A percentile compares a stretch with the other conserved stretches of the same genome.
Conservation (phyloP, 345 rosid genomes). For the Brassica juncea region DNA sequence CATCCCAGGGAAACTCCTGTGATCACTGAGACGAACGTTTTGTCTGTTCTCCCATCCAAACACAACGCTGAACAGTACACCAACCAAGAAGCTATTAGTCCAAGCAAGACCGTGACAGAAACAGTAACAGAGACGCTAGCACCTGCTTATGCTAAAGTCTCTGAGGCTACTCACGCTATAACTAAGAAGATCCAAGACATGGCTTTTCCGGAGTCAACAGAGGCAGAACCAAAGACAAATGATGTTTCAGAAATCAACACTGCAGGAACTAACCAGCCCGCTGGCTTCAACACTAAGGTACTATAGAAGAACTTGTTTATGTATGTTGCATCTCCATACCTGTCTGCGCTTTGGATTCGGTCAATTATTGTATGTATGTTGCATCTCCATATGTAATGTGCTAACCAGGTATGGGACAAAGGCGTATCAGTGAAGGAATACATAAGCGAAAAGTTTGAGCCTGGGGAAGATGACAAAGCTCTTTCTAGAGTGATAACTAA, state of each 20-base stretch:
- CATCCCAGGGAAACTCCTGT: constrained; percentile 51
- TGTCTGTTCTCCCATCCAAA: constrained; percentile 41
- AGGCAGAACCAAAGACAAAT: constrained; percentile 15
- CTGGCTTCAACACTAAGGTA: constrained; percentile 26
- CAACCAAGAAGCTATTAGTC: constrained; percentile 22
- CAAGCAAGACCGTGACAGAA: constrained; percentile 45
- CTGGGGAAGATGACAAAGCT: constrained; percentile 79
- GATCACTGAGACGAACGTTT: constrained; percentile 48
- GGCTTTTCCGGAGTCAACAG: constrained; percentile 35
- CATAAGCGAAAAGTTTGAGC: constrained; percentile 61
- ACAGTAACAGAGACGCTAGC: constrained; percentile 48
- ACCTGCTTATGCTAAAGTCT: constrained; percentile 51
- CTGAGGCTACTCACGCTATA: constrained; percentile 50
- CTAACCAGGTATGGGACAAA: constrained; percentile 49
- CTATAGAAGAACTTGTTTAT: not conserved
- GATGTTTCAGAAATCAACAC: constrained; percentile 33
- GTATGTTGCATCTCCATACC: not conserved
- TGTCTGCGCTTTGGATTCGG: not conserved
- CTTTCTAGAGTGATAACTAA: constrained; percentile 61
- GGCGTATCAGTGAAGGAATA: constrained; percentile 81
- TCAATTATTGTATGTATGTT: not conserved
- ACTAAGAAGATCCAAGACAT: constrained; percentile 56
- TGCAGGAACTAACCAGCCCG: constrained; percentile 17
- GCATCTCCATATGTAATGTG: not conserved
- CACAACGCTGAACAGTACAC: constrained; percentile 12